Evolutionary conservation across 2,329 filamentous ascomycete species (phyloP), one percentile per base, ranked within the genome.

Genomic region (Aspergillus sp.): DNA sequence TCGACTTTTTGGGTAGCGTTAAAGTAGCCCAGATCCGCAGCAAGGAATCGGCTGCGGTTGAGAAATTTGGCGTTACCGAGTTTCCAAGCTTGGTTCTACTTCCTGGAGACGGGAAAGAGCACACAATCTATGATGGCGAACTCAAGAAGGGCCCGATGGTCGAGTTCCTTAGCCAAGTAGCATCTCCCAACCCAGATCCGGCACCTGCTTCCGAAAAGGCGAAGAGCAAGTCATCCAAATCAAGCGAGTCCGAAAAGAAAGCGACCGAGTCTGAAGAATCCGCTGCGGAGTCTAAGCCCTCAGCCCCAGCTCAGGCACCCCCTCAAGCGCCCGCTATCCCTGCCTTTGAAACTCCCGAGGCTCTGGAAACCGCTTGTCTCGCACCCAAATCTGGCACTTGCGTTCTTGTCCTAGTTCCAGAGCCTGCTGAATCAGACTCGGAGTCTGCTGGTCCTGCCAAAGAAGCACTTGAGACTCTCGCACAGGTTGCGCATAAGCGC

Each of bases 1-100:
- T 97, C 66, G 95, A 98, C 71, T 99, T 93, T 74, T 81, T 95
- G 24, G 92, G 88, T 36, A 85, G 85, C 55, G 85, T 98, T 61
- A 82, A 84, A 3, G 81, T 99, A 36, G 93, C 86, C 8, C 93
- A 98, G 75, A 83, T 96, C 55, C 86, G 92, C 56, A 83, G 89
- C 77, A 96, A 93, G 75, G 91, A 97, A 74, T 82, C 82, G 53
- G 83, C 81, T 41, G 83, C 88, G 0, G 85, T 91, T 4, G 83
- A 89, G 58, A 84, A 85, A 56, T 98, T 93, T 69, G 88, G 86
- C 41, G 81, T 99, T 59, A 80, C 83, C 15, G 86, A 88, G 50
- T 96, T 91, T 71, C 96, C 95, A 0, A 87, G 89, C 0, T 78
- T 99, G 43, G 79, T 97, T 3, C 83, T 98, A 15, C 75, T 99